Evolutionary conservation across 2,329 filamentous ascomycete genomes (phyloP).

Genomic region (Fusarium duplospermum): DNA sequence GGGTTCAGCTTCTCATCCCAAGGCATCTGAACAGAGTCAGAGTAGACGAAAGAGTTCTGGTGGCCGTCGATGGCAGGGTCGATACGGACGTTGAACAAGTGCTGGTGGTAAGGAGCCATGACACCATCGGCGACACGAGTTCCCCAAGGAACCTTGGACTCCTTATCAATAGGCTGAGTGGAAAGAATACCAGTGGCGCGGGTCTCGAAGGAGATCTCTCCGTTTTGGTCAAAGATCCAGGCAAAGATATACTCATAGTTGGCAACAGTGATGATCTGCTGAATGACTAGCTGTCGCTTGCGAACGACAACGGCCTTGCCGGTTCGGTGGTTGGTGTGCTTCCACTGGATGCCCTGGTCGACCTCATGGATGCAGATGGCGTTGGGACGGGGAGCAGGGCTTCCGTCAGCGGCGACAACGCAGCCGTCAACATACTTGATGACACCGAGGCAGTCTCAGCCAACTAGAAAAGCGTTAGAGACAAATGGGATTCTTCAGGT

Average conservation of each 20-base stretch:
- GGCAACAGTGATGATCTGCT: constrained; percentile 70
- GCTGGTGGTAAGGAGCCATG: constrained; percentile 73
- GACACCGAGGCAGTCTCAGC: constrained; percentile 53
- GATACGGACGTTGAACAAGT: constrained; percentile 70
- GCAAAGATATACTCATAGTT: constrained; percentile 55
- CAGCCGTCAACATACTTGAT: constrained; percentile 53
- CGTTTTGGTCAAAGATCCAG: constrained; percentile 63
- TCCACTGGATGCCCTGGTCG: constrained; percentile 25
- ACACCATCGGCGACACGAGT: constrained; percentile 69
- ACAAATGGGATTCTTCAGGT: too few relatives aligned
- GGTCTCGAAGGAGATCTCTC: constrained; percentile 65
- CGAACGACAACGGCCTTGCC: constrained; percentile 63
- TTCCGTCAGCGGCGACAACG: neutral
- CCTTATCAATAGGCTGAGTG: constrained; percentile 64
- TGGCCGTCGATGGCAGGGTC: constrained; percentile 70
- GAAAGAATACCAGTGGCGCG: constrained; percentile 70
- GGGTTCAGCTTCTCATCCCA: constrained; percentile 41
- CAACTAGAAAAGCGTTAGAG: neutral
- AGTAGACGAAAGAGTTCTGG: constrained; percentile 50
- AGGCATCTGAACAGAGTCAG: constrained; percentile 4
- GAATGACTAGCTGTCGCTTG: constrained; percentile 67
- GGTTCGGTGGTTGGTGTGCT: constrained; percentile 26
- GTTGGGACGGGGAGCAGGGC: constrained; percentile 7
- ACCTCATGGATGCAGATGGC: constrained; percentile 26
- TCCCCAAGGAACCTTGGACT: constrained; percentile 58